Base-by-base conservation (phyloP, 2,329 filamentous ascomycete species). In the Sarocladium kiliense region DNA sequence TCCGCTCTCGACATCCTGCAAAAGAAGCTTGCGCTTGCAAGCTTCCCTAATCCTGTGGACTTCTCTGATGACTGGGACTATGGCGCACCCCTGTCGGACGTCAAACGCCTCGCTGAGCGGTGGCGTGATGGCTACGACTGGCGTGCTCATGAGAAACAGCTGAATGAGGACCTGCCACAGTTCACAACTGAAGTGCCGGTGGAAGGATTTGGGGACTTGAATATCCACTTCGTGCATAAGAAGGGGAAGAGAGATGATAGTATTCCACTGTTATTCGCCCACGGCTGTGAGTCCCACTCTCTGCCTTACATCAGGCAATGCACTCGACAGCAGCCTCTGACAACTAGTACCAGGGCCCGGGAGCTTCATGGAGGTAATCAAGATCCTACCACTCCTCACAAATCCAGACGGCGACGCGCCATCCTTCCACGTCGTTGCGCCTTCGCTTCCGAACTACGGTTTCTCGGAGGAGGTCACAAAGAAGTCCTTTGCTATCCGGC, bases 191-290 rank as follows among this genome's bases (percentile, higher is more conserved):
- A 66, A 1, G 68, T 88, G 5, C 12, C 68, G 0, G 75, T 86
- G 0, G 75, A 84, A 4, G 80, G 78, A 0, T 88, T 86, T 58
- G 82, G 74, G 0, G 72, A 76, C 1, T 64, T 88, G 30, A 73
- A 82, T 23, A 74, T 89, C 2, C 86, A 89, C 65, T 86, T 86
- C 61, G 64, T 89, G 5, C 81, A 87, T 63, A 74, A 85, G 60
- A 73, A 67, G 54, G 83, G 78, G 60, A 63, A 68, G 1, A 72
- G 69, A 2, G 60, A 74, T 1, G 72, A 74, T 19, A 82, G 83
- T 1, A 80, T 89, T 41, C 86, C 87, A 0, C 64, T 89, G 27
- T 65, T 89, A 1, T 88, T 89, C 64, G 74, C 77, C n/a, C 86
- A 89, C 64, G 85, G 85, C 14, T 88, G 80, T 74, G 57, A 62